Evolutionary conservation across 495 filamentous ascomycete genomes (phyloP), one percentile per base, ranked within the genome.

Genomic region (Neurospora sp.): DNA sequence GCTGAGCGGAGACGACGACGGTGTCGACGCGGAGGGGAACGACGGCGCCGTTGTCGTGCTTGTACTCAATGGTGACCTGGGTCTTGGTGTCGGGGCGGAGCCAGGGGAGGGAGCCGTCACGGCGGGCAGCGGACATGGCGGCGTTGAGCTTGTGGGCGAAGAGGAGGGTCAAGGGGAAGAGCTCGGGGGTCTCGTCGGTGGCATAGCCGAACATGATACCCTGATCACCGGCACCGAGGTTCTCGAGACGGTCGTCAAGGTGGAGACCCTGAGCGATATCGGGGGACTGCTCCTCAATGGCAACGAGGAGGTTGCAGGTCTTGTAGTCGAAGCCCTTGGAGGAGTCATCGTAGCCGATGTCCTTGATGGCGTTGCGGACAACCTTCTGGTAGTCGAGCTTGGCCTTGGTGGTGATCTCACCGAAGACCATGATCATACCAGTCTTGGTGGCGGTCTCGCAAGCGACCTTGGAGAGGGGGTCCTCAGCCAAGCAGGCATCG

Each of bases 191-290:
- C 89, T 99, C 96, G 79, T 99, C 95, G 82, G 96, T 97, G 80
- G 96, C 96, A 91, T 99, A 99, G 77, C 96, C 96, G 85, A 99
- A 99, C 96, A 99, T 99, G 88, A 99, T 97, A 88, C 96, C 96
- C 88, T 99, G 96, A 87, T 99, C 96, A 92, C 96, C 96, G 73
- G 96, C 96, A 86, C 96, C 96, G 75, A 99, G 90, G 86, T 97
- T 91, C 90, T 99, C 96, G 74, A 99, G 91, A 77, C 93, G 94
- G 86, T 97, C 88, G 71, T 99, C 96, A 81, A 96, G 95, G 86
- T 97, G 93, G 38, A 99, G 92, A 88, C 96, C 96, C 85, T 98
- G 95, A 78, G 96, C 96, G 79, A 99, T 99, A 87, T 99, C 96
- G 76, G 95, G 93, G 73, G 95, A 98, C 86, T 99, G 96, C 86